Evolutionary conservation across 148 eudicot genomes (phyloP), one percentile per base, ranked within the genome.

Genomic region (Euryodendron excelsum): DNA sequence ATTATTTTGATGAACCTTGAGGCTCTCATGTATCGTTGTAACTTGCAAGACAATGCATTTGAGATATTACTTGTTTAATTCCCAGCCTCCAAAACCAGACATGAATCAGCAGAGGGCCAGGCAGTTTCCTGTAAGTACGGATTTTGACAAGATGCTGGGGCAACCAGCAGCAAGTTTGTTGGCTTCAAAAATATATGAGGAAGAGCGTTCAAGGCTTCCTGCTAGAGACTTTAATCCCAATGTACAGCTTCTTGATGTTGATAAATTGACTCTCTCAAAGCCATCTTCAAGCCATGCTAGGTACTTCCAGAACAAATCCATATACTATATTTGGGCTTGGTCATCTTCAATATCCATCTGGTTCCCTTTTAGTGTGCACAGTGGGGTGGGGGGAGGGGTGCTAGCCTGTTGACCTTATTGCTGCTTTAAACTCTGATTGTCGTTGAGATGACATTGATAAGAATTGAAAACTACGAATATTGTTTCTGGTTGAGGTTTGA

Each of bases 81-180:
- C 71, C 44, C 82, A 85, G 85, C 81, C 81, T 12, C 50, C 61
- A 73, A 72, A 77, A 58, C 58, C 41, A 59, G 55, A 56, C 45
- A 21, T 73, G n/a, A 68, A 68, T 73, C 76, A 56, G 63, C 83
- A 39, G 55, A 72, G 48, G 28, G 53, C 80, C 3, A 76, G 13
- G 2, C 74, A 75, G 21, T 45, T 56, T 14, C 61, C 85, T 30
- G n/a, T 9, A 5, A 21, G 71, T 21, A 9, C 11, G 15, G 71
- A 21, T 39, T 36, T 21, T 37, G 28, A 37, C 44, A 39, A 2
- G 12, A 67, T 67, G 30, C 7, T 67, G 71, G 47, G 48, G 14
- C 71, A 36, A 67, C 28, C 48, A 20, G 28, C 50, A 10, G 28
- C 48, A 67, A 23, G 15, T 67, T n/a, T 21, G 27, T 67, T 39